Evolutionary conservation across 331 rosid genomes (phyloP).

Genomic region (Pyrus hybrid): DNA sequence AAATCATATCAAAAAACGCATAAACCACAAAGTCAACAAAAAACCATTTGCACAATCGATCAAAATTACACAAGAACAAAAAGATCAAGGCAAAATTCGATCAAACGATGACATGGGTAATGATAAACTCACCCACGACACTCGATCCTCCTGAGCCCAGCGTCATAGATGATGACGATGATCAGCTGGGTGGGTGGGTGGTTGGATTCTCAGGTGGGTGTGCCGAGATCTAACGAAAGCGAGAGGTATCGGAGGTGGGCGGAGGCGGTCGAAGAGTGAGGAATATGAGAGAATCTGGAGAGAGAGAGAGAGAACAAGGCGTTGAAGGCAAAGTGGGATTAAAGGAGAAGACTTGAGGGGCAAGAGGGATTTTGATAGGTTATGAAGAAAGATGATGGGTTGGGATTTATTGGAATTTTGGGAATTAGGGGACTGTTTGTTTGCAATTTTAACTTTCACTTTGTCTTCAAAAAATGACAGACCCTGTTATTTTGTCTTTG

Average conservation of each 20-base stretch:
- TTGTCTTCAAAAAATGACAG: no score
- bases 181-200: not conserved
- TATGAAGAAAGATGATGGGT: not conserved
- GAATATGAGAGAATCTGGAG: constrained; percentile 35
- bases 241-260: not conserved
- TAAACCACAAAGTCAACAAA: constrained; percentile 1
- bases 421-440: not conserved
- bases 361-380: constrained; percentile 23
- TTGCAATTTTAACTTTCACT: not conserved
- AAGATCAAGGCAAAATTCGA: not conserved
- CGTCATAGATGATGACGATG: constrained; percentile 74
- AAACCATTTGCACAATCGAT: not conserved
- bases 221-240: constrained; percentile 56
- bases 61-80: not conserved
- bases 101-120: not conserved
- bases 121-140: constrained; percentile 78
- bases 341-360: constrained; percentile 27
- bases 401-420: not conserved
- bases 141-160: constrained; percentile 98
- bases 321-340: constrained; percentile 35
- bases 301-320: constrained; percentile 14
- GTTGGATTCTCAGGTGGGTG: constrained; percentile 8
- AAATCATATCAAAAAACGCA: not conserved
- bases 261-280: constrained; percentile 1
- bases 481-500: no score